Conservation (phyloP, 345 rosid genomes). For the Ricinus communis region DNA sequence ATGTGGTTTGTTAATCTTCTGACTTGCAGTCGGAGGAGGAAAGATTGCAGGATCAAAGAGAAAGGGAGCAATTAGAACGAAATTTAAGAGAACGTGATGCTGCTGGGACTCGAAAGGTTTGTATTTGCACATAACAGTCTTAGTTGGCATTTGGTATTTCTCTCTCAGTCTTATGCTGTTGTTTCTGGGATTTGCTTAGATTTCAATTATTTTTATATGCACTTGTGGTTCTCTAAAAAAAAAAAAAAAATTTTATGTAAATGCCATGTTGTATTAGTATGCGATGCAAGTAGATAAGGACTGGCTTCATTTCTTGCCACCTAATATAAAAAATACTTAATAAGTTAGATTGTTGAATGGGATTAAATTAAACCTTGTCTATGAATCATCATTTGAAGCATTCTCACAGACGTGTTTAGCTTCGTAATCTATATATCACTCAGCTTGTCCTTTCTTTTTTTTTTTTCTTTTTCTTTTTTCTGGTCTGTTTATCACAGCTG, state of each 20-base stretch:
- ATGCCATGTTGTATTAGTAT: too few species aligned
- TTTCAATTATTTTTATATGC: too few species aligned
- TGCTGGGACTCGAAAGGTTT: conserved; percentile 77
- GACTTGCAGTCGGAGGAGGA: conserved; percentile 82
- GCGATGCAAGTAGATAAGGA: neutral
- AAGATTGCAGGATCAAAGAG: conserved; percentile 83
- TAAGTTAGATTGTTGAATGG: conserved; percentile 1
- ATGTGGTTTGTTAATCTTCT: conserved; percentile 15
- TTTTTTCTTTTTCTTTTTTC: conserved; percentile 14
- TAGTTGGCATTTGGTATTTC: neutral
- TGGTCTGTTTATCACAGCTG: conserved; percentile 43
- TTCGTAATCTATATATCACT: too few species aligned
- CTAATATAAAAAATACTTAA: too few species aligned
- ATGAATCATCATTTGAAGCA: too few species aligned
- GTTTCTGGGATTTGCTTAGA: neutral
- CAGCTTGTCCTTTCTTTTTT: neutral
- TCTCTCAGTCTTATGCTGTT: neutral
- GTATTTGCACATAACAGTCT: neutral
- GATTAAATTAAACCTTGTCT: too few species aligned
- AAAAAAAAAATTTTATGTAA: too few species aligned
- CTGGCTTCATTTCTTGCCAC: conserved; percentile 1
- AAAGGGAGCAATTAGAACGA: conserved; percentile 82
- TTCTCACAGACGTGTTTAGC: too few species aligned
- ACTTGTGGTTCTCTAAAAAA: too few species aligned
- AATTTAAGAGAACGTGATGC: conserved; percentile 86